Percentiles rank a stretch among this genome's conserved stretches.
Conservation (phyloP, 192 early-diverging fungal species). For the Rhizoclosmatium globosum region DNA sequence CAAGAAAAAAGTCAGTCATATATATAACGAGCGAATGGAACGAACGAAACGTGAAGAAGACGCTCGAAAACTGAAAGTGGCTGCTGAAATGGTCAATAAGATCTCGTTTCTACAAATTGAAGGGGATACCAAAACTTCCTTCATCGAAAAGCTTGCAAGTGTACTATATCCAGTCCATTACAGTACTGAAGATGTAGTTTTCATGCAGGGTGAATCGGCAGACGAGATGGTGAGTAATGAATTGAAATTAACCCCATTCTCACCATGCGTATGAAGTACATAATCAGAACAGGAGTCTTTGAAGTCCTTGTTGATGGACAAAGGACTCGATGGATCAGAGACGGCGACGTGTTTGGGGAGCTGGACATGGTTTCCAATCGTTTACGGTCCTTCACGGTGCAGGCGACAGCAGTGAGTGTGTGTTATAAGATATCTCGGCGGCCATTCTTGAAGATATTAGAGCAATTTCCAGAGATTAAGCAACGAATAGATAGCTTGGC, state of each 20-base stretch:
- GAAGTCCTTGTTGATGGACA: background rate
- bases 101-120: conserved; percentile 50
- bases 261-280: background rate
- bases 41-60: conserved; percentile 50
- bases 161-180: background rate
- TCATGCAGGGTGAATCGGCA: conserved; percentile 48
- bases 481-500: too few relatives aligned
- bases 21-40: conserved; percentile 56
- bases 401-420: background rate
- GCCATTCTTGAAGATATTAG: background rate
- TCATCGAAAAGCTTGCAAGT: conserved; percentile 33
- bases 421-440: background rate
- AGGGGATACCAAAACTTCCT: conserved; percentile 32
- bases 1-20: conserved; percentile 40
- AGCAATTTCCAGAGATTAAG: background rate
- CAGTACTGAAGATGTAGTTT: conserved; percentile 44
- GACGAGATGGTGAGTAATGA: conserved; percentile 42
- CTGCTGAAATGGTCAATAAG: conserved; percentile 31
- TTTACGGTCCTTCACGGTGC: background rate
- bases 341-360: background rate
- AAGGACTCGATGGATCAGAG: background rate
- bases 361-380: background rate
- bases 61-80: conserved; percentile 1
- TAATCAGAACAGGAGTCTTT: background rate
- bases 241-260: background rate